Evolutionary conservation across 148 eudicot genomes (phyloP).

Genomic region (Cornus suecica): DNA sequence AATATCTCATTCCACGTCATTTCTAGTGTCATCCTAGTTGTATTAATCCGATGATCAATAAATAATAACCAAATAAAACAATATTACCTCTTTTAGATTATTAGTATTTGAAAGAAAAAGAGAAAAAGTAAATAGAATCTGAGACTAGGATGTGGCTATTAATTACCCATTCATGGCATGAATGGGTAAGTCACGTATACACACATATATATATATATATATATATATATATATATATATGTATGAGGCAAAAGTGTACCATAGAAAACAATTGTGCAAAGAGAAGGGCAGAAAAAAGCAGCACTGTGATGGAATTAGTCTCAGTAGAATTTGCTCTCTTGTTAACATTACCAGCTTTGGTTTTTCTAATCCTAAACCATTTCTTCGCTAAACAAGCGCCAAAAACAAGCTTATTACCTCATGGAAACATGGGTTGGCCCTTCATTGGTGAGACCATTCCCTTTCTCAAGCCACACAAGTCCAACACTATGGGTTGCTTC

Average conservation of each 20-base stretch:
- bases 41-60: too few species aligned
- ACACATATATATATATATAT: too few species aligned
- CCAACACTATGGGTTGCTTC: slow-evolving; percentile 45
- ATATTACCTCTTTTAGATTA: too few species aligned
- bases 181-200: not conserved
- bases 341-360: slow-evolving; percentile 21
- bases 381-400: slow-evolving; percentile 11
- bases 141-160: not conserved
- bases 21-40: too few species aligned
- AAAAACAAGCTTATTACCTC: slow-evolving; percentile 22
- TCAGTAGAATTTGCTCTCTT: slow-evolving; percentile 10
- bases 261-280: not conserved
- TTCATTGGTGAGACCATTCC: slow-evolving; percentile 47
- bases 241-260: not conserved
- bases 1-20: too few species aligned
- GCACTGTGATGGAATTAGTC: slow-evolving; percentile 10
- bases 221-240: too few species aligned
- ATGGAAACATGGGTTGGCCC: slow-evolving; percentile 55
- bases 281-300: not conserved
- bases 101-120: too few species aligned
- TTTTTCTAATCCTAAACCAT: not conserved
- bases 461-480: slow-evolving; percentile 44
- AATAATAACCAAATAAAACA: too few species aligned
- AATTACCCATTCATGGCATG: not conserved
- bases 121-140: too few species aligned